Conservation (phyloP, 768 basidiomycete genomes). For the Tricholoma furcatifolium region DNA sequence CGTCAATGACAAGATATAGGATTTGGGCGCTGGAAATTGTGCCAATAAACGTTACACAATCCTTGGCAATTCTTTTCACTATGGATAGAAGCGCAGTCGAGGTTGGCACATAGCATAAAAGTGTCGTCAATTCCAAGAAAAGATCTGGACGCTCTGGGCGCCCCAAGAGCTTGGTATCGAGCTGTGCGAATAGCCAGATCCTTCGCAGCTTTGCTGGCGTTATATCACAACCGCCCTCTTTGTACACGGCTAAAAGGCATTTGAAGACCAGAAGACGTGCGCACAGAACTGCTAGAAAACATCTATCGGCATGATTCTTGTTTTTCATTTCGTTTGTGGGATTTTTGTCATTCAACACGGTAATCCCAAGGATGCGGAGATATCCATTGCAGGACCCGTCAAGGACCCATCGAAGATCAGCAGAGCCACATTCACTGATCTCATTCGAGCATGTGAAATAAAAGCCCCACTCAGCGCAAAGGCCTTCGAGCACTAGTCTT, state of each 20-base stretch:
- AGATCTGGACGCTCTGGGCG: too few species aligned
- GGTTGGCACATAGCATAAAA: background rate
- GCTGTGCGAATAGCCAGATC: background rate
- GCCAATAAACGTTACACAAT: background rate
- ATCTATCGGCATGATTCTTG: background rate
- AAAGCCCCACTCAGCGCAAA: background rate
- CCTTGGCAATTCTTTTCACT: too few species aligned
- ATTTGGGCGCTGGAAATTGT: too few species aligned
- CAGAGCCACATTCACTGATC: background rate
- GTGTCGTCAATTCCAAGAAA: background rate
- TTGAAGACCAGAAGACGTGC: background rate
- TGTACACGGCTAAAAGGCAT: background rate
- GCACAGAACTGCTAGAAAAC: background rate
- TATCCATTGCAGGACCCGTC: background rate
- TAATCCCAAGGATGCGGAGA: background rate
- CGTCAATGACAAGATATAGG: background rate
- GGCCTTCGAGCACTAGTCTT: background rate
- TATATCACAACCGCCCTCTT: background rate
- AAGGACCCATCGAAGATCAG: background rate
- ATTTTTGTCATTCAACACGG: background rate
- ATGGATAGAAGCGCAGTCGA: too few species aligned
- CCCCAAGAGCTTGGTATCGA: background rate
- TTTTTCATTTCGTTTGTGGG: too few species aligned
- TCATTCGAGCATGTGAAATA: background rate
- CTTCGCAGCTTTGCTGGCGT: background rate